Conservation (phyloP, 495 filamentous ascomycete genomes). For the Neohortaea acidophila region DNA sequence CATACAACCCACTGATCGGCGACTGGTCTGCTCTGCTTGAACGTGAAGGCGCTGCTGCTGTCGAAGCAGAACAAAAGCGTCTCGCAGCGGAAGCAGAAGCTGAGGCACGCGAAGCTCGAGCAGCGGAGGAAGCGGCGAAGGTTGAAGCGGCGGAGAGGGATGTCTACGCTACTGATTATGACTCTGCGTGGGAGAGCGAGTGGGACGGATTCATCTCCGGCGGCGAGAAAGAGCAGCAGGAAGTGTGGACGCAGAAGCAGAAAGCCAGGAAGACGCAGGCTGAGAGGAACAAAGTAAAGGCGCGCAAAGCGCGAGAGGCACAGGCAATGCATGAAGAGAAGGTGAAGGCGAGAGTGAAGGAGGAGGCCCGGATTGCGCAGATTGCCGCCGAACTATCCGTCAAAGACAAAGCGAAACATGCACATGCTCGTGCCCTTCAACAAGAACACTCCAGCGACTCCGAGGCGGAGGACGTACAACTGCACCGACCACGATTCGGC, state of each 20-base stretch:
- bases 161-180: slow-evolving; percentile 54
- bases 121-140: slow-evolving; percentile 23
- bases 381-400: slow-evolving; percentile 48
- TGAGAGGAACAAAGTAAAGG: slow-evolving; percentile 72
- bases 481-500: slow-evolving; percentile 64
- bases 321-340: slow-evolving; percentile 52
- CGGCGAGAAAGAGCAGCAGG: slow-evolving; percentile 39
- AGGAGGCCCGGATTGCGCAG: slow-evolving; percentile 48
- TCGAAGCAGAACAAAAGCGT: slow-evolving; percentile 66
- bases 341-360: slow-evolving; percentile 52
- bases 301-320: slow-evolving; percentile 73
- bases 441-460: slow-evolving; percentile 34
- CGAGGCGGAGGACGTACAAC: slow-evolving; percentile 38
- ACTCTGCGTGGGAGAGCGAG: slow-evolving; percentile 77
- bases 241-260: slow-evolving; percentile 46
- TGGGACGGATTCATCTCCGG: slow-evolving; percentile 31
- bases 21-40: slow-evolving; percentile 66
- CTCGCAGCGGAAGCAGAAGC: slow-evolving; percentile 52
- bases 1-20: slow-evolving; percentile 77
- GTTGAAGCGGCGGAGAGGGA: slow-evolving; percentile 29
- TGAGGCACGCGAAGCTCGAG: slow-evolving; percentile 31
- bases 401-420: slow-evolving; percentile 33
- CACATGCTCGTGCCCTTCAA: slow-evolving; percentile 18
- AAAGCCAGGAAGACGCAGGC: slow-evolving; percentile 69
- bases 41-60: slow-evolving; percentile 58